Evolutionary conservation across 495 filamentous ascomycete species (phyloP).

Genomic region (Beverwykella pulmonaria): DNA sequence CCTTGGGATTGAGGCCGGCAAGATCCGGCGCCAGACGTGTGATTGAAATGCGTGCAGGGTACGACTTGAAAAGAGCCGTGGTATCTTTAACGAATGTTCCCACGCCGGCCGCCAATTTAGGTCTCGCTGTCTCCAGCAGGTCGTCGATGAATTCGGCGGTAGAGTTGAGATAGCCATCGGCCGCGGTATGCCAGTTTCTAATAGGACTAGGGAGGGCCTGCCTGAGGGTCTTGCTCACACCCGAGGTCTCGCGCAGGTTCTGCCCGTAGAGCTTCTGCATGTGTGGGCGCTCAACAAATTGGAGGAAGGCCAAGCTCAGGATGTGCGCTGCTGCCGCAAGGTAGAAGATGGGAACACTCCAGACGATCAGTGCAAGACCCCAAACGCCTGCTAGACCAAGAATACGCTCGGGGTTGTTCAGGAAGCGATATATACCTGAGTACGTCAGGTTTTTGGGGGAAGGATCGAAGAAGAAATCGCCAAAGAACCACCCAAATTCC

Average conservation of each 20-base stretch:
- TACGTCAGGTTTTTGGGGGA: slow-evolving; percentile 79
- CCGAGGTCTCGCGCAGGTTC: slow-evolving; percentile 80
- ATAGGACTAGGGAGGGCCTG: slow-evolving; percentile 83
- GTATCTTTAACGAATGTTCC: slow-evolving; percentile 87
- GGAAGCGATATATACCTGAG: slow-evolving; percentile 93
- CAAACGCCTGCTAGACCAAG: slow-evolving; percentile 94
- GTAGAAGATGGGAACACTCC: slow-evolving; percentile 78
- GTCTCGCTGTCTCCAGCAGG: slow-evolving; percentile 81
- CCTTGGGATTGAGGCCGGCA: slow-evolving; percentile 78
- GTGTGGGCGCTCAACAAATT: slow-evolving; percentile 92
- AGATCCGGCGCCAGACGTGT: slow-evolving; percentile 79
- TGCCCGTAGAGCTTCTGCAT: slow-evolving; percentile 98
- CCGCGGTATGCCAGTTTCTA: slow-evolving; percentile 73
- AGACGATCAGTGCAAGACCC: slow-evolving; percentile 91
- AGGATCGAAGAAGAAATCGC: slow-evolving; percentile 94
- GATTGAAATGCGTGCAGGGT: slow-evolving; percentile 85
- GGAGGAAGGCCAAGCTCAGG: slow-evolving; percentile 82
- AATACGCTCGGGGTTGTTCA: slow-evolving; percentile 96
- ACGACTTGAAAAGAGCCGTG: slow-evolving; percentile 81
- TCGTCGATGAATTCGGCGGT: slow-evolving; percentile 89
- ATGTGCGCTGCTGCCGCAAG: slow-evolving; percentile 84
- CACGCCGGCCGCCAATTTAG: slow-evolving; percentile 83
- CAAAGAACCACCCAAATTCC: slow-evolving; percentile 99
- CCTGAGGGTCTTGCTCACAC: slow-evolving; percentile 85
- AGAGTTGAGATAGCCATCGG: slow-evolving; percentile 84